Conservation (phyloP, 345 rosid genomes). For the Eucalyptus grandis region DNA sequence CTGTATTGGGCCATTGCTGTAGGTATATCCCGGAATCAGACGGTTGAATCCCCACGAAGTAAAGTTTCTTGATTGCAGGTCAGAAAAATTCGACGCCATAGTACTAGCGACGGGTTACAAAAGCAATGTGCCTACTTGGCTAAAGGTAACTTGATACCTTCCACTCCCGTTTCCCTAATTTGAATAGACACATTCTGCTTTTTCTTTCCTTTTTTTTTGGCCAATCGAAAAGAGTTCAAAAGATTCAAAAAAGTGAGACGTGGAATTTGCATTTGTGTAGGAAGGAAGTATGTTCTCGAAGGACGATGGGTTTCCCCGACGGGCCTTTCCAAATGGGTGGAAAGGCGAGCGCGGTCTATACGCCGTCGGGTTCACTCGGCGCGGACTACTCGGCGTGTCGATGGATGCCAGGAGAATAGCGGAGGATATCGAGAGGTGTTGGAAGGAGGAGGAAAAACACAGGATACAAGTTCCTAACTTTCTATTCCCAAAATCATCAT, state of each 20-base stretch:
- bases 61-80: constrained; percentile 54
- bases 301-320: constrained; percentile 65
- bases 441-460: constrained; percentile 22
- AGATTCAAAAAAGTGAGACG: not conserved
- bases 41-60: constrained; percentile 34
- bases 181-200: not conserved
- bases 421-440: constrained; percentile 39
- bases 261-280: constrained; percentile 6
- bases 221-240: not conserved
- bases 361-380: constrained; percentile 89
- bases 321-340: constrained; percentile 86
- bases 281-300: constrained; percentile 67
- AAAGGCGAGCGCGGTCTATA: constrained; percentile 86
- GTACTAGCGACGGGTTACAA: constrained; percentile 91
- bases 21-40: constrained; percentile 65
- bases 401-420: constrained; percentile 81
- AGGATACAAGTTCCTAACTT: constrained; percentile 1
- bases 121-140: constrained; percentile 89
- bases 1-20: not conserved
- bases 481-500: not conserved
- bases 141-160: constrained; percentile 38
- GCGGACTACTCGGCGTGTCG: constrained; percentile 71
- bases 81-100: constrained; percentile 64
- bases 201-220: not conserved
- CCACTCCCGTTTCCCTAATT: not conserved